Percentiles rank a stretch among this genome's conserved stretches.
Evolutionary conservation across 768 basidiomycete genomes (phyloP).

Genomic region (Lentinula guzmanii): DNA sequence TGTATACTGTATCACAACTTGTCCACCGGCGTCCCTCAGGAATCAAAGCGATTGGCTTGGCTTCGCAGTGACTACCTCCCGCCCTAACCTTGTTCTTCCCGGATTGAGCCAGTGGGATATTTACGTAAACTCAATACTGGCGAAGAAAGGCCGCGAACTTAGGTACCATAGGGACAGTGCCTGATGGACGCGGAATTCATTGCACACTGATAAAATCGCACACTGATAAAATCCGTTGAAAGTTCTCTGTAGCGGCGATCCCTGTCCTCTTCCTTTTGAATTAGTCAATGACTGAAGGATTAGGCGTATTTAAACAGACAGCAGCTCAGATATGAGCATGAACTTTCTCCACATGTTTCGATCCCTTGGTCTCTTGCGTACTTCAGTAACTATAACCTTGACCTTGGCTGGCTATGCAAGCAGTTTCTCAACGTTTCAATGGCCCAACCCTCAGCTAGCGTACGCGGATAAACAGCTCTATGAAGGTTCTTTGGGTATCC

Average conservation of each 20-base stretch:
- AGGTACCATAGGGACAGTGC: too few relatives aligned
- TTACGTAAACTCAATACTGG: too few relatives aligned
- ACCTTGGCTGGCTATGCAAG: neutral
- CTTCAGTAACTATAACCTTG: neutral
- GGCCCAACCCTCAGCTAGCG: neutral
- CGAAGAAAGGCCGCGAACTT: too few relatives aligned
- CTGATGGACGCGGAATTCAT: neutral
- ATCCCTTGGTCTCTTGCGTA: neutral
- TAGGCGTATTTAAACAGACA: neutral
- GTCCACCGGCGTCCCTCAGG: too few relatives aligned
- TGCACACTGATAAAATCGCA: neutral
- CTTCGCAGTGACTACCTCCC: too few relatives aligned
- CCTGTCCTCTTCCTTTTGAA: neutral
- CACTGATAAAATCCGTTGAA: neutral
- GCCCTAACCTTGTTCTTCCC: too few relatives aligned
- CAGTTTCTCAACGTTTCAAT: neutral
- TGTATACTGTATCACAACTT: too few relatives aligned
- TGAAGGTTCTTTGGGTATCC: neutral
- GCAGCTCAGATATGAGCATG: neutral
- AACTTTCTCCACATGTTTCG: neutral
- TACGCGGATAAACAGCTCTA: constrained; percentile 1
- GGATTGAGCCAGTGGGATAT: too few relatives aligned
- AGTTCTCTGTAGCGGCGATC: neutral
- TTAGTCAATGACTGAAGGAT: neutral
- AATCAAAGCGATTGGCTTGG: too few relatives aligned